These are phyloP conservation scores for Gossypium thurberi DNA, from an alignment of 345 rosid genomes.

Conservation along the genomic window DNA sequence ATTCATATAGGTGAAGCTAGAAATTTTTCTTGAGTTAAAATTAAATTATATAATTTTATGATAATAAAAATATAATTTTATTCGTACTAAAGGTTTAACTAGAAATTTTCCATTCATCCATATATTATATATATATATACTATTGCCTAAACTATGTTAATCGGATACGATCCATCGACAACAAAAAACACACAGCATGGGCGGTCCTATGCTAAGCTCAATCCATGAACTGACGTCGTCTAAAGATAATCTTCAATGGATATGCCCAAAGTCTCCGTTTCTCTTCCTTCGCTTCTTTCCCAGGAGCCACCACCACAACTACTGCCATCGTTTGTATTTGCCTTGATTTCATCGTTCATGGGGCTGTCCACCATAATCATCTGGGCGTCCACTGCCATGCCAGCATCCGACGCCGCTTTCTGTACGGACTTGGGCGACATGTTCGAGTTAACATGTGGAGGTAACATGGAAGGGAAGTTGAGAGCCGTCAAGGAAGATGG, in stretches of 20 bases:
- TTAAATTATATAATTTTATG: too few species aligned
- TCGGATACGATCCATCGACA: neutral
- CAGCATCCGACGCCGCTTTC: conserved; percentile 78
- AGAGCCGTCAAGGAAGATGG: conserved; percentile 27
- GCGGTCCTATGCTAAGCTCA: neutral
- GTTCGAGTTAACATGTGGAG: conserved; percentile 23
- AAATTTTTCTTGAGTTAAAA: too few species aligned
- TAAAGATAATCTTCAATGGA: conserved; percentile 64
- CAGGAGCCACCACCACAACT: neutral
- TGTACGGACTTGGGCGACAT: conserved; percentile 66
- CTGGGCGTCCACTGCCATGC: conserved; percentile 70
- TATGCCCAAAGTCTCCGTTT: conserved; percentile 36
- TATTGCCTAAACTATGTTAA: too few species aligned
- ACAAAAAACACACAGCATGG: neutral
- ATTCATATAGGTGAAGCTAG: too few species aligned
- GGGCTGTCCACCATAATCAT: conserved; percentile 4
- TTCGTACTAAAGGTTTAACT: too few species aligned
- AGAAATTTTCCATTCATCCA: too few species aligned
- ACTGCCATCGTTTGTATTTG: neutral
- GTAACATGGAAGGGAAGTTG: conserved; percentile 58
- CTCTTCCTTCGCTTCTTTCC: conserved; percentile 10
- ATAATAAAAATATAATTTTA: too few species aligned
- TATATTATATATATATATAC: too few species aligned
- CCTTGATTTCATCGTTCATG: neutral
- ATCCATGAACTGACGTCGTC: too few species aligned